Percentiles rank a stretch among this genome's conserved stretches.
Evolutionary conservation across 805 yeast genomes (phyloP).

Genomic region (Candida vaughaniae): DNA sequence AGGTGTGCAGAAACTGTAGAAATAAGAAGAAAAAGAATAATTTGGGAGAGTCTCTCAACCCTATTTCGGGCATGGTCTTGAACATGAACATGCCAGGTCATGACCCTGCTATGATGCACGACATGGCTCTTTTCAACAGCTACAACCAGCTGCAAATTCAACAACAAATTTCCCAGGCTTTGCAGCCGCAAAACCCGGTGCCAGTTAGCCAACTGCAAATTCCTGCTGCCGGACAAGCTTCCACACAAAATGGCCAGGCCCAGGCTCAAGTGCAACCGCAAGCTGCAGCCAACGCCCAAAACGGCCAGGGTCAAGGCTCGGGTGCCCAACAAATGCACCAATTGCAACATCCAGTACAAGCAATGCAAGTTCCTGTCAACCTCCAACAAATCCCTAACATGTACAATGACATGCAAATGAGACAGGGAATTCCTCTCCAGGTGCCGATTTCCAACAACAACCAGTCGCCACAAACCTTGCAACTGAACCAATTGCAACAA

Average conservation of each 20-base stretch:
- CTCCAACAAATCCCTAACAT: slow-evolving; percentile 6
- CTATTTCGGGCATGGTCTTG: slow-evolving; percentile 3
- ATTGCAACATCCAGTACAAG: slow-evolving; percentile 9
- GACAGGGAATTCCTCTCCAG: slow-evolving; percentile 5
- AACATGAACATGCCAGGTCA: slow-evolving; percentile 5
- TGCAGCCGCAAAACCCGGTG: slow-evolving; percentile 15
- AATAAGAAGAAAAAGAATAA: slow-evolving; percentile 46
- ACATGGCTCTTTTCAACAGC: slow-evolving; percentile 8
- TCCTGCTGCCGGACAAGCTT: too few relatives aligned
- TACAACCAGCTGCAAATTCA: slow-evolving; percentile 13
- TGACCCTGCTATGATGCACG: slow-evolving; percentile 6
- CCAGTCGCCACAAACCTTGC: slow-evolving; percentile 4
- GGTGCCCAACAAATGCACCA: not conserved
- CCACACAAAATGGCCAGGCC: slow-evolving; percentile 13
- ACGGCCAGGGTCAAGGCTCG: not conserved
- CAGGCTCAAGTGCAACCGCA: slow-evolving; percentile 9
- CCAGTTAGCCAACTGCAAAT: slow-evolving; percentile 17
- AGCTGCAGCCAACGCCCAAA: not conserved
- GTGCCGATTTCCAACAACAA: slow-evolving; percentile 1
- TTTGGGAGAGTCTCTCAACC: slow-evolving; percentile 1
- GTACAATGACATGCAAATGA: slow-evolving; percentile 4
- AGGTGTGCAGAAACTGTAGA: slow-evolving; percentile 57
- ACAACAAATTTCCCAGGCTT: slow-evolving; percentile 15
- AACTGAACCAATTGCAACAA: slow-evolving; percentile 1
- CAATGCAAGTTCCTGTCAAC: slow-evolving; percentile 3